phyloP scores from a whole-genome alignment of 306 rosid genomes.

The Datisca glomerata region DNA sequence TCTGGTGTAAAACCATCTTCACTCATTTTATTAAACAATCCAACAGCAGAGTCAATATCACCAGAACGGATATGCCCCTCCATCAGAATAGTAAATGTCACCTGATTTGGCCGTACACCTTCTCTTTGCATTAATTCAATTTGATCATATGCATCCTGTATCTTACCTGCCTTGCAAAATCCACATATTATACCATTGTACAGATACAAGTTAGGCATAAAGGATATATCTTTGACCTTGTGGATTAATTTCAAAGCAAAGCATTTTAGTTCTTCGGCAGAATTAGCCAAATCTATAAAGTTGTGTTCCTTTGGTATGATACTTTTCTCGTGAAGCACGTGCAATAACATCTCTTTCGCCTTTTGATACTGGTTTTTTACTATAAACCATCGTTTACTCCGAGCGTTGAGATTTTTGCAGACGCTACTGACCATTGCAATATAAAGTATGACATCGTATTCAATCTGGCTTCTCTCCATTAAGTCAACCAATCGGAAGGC shows the following conservation, averaged over 20 bases:
- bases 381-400: constrained; percentile 1
- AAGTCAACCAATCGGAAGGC: constrained; percentile 27
- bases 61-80: constrained; percentile 23
- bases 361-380: constrained; percentile 1
- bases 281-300: constrained; percentile 2
- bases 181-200: constrained; percentile 29
- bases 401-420: constrained; percentile 15
- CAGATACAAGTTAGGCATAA: constrained; percentile 21
- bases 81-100: constrained; percentile 33
- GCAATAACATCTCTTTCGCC: constrained; percentile 20
- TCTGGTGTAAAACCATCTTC: constrained; percentile 24
- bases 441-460: constrained; percentile 17
- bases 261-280: constrained; percentile 13
- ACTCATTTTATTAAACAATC: constrained; percentile 31
- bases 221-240: constrained; percentile 11
- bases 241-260: constrained; percentile 18
- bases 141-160: constrained; percentile 22
- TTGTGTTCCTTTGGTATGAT: constrained; percentile 4
- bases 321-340: constrained; percentile 14
- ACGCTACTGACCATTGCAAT: constrained; percentile 20
- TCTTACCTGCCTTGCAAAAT: constrained; percentile 19
- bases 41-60: constrained; percentile 23
- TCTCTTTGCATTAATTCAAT: constrained; percentile 32
- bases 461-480: constrained; percentile 20
- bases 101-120: constrained; percentile 30